Conservation (phyloP, 2,329 filamentous ascomycete genomes). For the Colletotrichum eleusines region DNA sequence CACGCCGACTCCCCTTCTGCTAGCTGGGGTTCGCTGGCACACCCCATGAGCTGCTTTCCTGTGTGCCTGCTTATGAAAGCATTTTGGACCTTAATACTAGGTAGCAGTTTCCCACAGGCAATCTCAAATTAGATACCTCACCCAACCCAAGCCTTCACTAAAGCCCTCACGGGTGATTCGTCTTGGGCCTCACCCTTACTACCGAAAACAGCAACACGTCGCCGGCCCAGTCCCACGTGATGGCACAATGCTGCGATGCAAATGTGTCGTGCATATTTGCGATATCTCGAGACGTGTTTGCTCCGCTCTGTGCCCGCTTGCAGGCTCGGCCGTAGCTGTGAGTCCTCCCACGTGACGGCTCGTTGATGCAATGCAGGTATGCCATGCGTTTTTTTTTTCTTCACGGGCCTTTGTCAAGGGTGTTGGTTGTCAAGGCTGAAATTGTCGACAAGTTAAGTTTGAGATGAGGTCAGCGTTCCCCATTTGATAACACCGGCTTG, state of each 20-base stretch:
- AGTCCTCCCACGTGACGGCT: slow-evolving; percentile 36
- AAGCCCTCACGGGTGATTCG: slow-evolving; percentile 9
- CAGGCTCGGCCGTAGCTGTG: slow-evolving; percentile 6
- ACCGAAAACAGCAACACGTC: slow-evolving; percentile 18
- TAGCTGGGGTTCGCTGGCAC: no score
- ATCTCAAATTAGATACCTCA: background rate
- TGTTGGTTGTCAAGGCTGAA: background rate
- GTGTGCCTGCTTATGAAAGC: no score
- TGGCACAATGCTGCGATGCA: slow-evolving; percentile 33
- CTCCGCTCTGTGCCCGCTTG: slow-evolving; percentile 14
- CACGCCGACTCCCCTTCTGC: no score
- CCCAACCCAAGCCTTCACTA: slow-evolving; percentile 2
- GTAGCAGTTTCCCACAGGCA: no score
- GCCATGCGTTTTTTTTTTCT: slow-evolving; percentile 27
- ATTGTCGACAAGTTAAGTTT: no score
- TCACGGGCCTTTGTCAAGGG: background rate
- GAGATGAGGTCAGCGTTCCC: background rate
- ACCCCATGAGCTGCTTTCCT: no score
- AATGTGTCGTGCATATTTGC: slow-evolving; percentile 41
- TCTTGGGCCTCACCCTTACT: slow-evolving; percentile 21
- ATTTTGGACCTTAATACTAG: no score
- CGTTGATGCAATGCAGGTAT: slow-evolving; percentile 34
- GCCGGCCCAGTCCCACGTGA: slow-evolving; percentile 37
- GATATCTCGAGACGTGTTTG: slow-evolving; percentile 34
- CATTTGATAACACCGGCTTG: background rate